Evolutionary conservation across 73 alveolate genomes (phyloP), one percentile per base, ranked within the genome.

Genomic region (Paramecium primaurelia): DNA sequence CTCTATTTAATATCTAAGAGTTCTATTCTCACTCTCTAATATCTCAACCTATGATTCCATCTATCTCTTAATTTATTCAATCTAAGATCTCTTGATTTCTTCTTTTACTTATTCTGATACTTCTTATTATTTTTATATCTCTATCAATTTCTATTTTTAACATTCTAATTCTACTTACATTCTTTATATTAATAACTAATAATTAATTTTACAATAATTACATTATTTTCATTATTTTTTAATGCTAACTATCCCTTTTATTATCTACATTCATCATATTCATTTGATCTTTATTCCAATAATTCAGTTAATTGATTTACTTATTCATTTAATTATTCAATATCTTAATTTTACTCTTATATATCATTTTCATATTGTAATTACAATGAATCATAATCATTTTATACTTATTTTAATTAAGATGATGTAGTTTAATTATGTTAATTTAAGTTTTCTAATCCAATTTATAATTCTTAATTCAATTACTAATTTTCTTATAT

Each of bases 221-320:
- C 91, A 47, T 44, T 80, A 80, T 80, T 80, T 9, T 80, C 91
- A 80, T 80, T 80, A 18, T 49, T 80, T 26, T 25, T 80, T 22
- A 80, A 20, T 9, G 91, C 91, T 42, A 80, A 42, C 28, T 42
- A 80, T 9, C 73, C 54, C 36, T 80, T 80, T 18, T 44, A 47
- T 20, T 44, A 26, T 18, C 73, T 38, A 11, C 36, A 44, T 49
- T 80, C 71, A 49, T 80, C 91, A 14, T n/a, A 42, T 20, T 80
- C 91, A 42, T 80, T 42, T 20, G 47, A 25, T 25, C 58, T 80
- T 20, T 40, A 80, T 42, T 80, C 64, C 12, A 80, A 26, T 49
- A 80, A 10, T 42, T 80, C 71, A 45, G 44, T 49, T 18, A 80
- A 80, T 80, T 80, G 6, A 44, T 45, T 47, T 0, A 25, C 26